Conservation (phyloP, 768 basidiomycete species). For the Gloeostereum incarnatum region DNA sequence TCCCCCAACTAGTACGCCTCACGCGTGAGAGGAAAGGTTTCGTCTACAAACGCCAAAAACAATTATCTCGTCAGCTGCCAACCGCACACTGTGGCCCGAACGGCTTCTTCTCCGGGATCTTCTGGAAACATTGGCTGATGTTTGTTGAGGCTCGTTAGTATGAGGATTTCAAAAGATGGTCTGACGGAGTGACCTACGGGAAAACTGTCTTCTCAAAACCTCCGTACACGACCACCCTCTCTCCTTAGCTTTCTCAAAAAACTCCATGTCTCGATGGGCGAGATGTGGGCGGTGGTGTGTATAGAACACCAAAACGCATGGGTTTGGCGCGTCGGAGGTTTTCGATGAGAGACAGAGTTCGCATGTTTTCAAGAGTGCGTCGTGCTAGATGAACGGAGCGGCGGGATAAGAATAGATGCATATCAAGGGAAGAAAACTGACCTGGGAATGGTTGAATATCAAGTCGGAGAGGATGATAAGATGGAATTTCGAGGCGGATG, state of each 20-base stretch:
- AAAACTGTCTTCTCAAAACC: conserved; percentile 53
- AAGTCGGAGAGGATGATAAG: conserved; percentile 87
- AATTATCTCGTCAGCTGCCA: conserved; percentile 54
- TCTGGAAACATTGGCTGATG: conserved; percentile 83
- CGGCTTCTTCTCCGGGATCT: conserved; percentile 69
- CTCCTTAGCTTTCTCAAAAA: conserved; percentile 56
- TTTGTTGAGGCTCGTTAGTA: conserved; percentile 1
- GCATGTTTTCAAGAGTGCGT: conserved; percentile 71
- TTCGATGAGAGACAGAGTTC: conserved; percentile 28
- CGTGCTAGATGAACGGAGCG: conserved; percentile 72
- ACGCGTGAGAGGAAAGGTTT: too few species aligned
- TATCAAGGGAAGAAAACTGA: conserved; percentile 15
- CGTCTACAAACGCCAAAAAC: too few species aligned
- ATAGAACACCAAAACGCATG: conserved; percentile 69
- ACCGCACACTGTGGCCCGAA: conserved; percentile 80
- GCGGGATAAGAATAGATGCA: neutral
- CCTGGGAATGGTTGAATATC: conserved; percentile 92
- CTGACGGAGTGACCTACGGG: conserved; percentile 49
- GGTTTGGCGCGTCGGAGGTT: conserved; percentile 3
- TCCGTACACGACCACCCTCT: conserved; percentile 69
- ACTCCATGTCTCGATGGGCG: conserved; percentile 74
- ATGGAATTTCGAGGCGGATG: conserved; percentile 41
- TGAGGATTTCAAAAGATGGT: neutral
- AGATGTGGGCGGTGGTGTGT: conserved; percentile 83
- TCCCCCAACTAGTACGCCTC: too few species aligned